Conservation (phyloP, 1,139 yeast genomes). For the Saccharomyces hybrid region DNA sequence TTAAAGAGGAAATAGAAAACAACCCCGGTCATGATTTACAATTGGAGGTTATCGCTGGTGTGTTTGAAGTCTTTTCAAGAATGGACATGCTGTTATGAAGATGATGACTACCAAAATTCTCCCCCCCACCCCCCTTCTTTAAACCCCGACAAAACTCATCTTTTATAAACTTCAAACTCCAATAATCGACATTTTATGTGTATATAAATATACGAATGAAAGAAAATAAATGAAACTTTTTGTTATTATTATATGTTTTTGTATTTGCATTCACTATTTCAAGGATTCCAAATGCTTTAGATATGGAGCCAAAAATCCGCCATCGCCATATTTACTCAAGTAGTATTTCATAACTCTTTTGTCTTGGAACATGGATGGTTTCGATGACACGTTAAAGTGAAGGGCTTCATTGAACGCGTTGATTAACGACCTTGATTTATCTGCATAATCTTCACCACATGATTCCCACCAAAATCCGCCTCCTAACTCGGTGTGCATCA, state of each 20-base stretch:
- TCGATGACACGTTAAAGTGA: conserved; percentile 8
- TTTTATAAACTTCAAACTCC: not conserved
- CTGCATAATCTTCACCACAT: conserved; percentile 49
- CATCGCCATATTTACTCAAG: conserved; percentile 11
- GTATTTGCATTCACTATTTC: not conserved
- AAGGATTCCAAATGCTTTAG: not conserved
- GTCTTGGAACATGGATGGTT: conserved; percentile 15
- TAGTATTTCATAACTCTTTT: conserved; percentile 17
- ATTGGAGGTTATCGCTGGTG: conserved; percentile 88
- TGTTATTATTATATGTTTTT: not conserved
- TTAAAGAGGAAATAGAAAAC: conserved; percentile 55
- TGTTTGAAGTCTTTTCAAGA: conserved; percentile 43
- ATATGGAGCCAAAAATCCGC: conserved; percentile 13
- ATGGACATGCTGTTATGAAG: conserved; percentile 38
- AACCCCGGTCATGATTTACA: conserved; percentile 57
- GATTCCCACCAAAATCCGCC: conserved; percentile 98
- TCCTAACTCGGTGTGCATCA: conserved; percentile 43
- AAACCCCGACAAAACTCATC: not conserved
- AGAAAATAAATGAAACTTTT: conserved; percentile 1
- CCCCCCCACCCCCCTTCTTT: not conserved
- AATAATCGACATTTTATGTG: not conserved
- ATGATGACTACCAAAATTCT: not conserved
- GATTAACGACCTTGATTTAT: conserved; percentile 36
- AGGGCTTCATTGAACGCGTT: conserved; percentile 17
- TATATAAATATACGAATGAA: not conserved